phyloP scores from a whole-genome alignment of 805 yeast species.

The Cyberlindnera petersonii region DNA sequence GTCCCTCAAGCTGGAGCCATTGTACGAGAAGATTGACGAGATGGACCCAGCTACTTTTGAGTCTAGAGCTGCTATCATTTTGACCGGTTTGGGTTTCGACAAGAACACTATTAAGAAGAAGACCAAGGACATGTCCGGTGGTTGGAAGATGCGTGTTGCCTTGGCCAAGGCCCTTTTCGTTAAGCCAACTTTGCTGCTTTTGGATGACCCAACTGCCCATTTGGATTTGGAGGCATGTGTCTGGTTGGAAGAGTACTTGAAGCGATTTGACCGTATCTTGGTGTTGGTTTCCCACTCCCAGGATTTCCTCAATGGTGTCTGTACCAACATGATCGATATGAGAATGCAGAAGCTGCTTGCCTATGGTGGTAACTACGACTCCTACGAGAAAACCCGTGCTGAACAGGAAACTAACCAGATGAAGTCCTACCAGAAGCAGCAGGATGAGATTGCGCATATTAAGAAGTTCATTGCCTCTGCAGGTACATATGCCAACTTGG shows the following conservation, averaged over 20 bases:
- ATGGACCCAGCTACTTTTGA: conserved; percentile 97
- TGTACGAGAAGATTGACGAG: conserved; percentile 92
- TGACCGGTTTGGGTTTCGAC: conserved; percentile 97
- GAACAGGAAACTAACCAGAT: conserved; percentile 96
- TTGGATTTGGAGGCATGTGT: conserved; percentile 99
- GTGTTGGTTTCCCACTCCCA: conserved; percentile 96
- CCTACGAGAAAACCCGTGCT: conserved; percentile 88
- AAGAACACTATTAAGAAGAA: conserved; percentile 80
- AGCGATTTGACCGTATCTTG: conserved; percentile 88
- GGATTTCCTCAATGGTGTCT: conserved; percentile 98
- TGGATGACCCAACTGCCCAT: conserved; percentile 99
- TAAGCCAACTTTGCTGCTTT: conserved; percentile 88
- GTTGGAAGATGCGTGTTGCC: conserved; percentile 99
- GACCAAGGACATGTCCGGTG: conserved; percentile 99
- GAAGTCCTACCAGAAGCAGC: conserved; percentile 96
- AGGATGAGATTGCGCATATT: conserved; percentile 97
- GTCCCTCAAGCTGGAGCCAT: conserved; percentile 73
- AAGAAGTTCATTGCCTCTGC: conserved; percentile 99
- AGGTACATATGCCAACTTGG: conserved; percentile 99
- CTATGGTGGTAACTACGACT: conserved; percentile 98
- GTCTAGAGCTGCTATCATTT: conserved; percentile 90
- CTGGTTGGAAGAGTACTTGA: conserved; percentile 97
- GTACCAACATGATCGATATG: conserved; percentile 98
- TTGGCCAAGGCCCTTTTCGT: conserved; percentile 96
- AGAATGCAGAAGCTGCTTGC: conserved; percentile 67